Base-by-base conservation (phyloP, 1,284 basidiomycete genomes). In the Cerioporus squamosus region DNA sequence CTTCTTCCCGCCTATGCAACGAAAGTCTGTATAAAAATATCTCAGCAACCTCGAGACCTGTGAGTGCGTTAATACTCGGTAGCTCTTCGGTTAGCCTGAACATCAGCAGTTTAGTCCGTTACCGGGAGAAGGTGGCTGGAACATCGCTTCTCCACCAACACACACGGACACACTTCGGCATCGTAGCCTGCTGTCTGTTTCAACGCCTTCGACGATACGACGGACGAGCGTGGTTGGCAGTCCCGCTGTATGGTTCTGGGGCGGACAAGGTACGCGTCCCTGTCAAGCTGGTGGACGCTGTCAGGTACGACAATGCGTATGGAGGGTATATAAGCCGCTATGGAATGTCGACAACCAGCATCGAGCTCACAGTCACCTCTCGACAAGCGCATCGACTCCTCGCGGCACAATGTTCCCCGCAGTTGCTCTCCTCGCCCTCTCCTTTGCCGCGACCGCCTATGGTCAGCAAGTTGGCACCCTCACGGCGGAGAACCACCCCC, bases 401-500 rank as follows among this genome's bases (percentile, higher is more conserved):
- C 40, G 45, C 44, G 48, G 44, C 61, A 36, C 29, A 40, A 72
- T 72, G 71, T 70, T 70, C 64, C 66, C 61, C 61, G 55, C 65
- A 22, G 64, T 59, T 20, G 60, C 67, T 31, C 70, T 72, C 62
- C 44, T 66, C 63, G 62, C 67, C 14, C 64, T 72, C 62, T 61
- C 67, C 20, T 59, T 66, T 57, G 59, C 68, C 39, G 69, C 71
- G 47, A 55, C 64, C 46, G 69, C 54, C 40, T 66, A 64, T 54
- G 71, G 53, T 50, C 75, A 77, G 65, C 74, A 75, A 60, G 68
- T 67, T 59, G 75, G 74, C 57, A 75, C 74, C 20, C 53, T 67
- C 26, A 70, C 68, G 24, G 66, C 75, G 15, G 75, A 77, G 64
- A 68, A 46, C 58, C 75, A 77, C 67, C 75, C 75, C n/a, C 42